These are phyloP conservation scores for Didymella segeticola DNA, from an alignment of 2,329 filamentous ascomycete species.

Conservation along the genomic window DNA sequence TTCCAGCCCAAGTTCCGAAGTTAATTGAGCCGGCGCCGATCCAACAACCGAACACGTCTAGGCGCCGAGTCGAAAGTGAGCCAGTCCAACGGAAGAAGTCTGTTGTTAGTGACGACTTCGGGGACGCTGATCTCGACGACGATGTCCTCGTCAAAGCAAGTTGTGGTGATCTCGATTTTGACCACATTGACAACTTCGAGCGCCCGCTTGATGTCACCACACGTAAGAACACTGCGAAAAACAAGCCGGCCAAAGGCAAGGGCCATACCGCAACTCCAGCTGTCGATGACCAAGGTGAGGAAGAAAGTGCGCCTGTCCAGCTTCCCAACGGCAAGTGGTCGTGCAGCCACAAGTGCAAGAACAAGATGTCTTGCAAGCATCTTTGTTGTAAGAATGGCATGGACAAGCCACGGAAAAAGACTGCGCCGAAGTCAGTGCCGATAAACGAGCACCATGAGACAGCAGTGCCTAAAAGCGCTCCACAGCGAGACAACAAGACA, in stretches of 20 bases:
- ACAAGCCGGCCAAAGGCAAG: conserved; percentile 18
- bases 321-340: conserved; percentile 75
- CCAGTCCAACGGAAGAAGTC: conserved; percentile 16
- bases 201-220: conserved; percentile 30
- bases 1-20: conserved; percentile 42
- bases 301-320: conserved; percentile 53
- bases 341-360: conserved; percentile 74
- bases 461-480: neutral
- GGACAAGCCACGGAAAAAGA: conserved; percentile 65
- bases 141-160: conserved; percentile 58
- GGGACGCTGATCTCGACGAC: conserved; percentile 61
- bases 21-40: conserved; percentile 16
- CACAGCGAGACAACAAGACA: conserved; percentile 20
- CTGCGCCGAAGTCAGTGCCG: conserved; percentile 32
- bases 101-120: conserved; percentile 56
- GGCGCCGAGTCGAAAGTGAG: conserved; percentile 31
- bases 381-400: conserved; percentile 75
- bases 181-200: conserved; percentile 61
- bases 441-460: conserved; percentile 17
- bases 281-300: conserved; percentile 11
- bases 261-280: neutral
- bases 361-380: conserved; percentile 71
- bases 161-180: conserved; percentile 51
- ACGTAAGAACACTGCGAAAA: conserved; percentile 30
- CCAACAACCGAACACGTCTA: conserved; percentile 39